Base-by-base conservation (phyloP, 768 basidiomycete species). In the Boletus reticuloceps region DNA sequence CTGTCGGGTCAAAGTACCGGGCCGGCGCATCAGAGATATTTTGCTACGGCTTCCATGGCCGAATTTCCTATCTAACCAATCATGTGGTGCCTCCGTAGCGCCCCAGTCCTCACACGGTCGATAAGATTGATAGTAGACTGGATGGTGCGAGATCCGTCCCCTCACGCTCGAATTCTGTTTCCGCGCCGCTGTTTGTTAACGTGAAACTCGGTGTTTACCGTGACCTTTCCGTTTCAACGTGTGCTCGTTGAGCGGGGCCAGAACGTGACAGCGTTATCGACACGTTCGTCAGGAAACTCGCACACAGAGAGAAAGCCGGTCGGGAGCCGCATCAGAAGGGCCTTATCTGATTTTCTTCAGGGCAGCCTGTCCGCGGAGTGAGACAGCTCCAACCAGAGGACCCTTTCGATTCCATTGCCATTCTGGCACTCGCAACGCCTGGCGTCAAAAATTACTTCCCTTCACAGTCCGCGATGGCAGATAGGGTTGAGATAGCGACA, bases 401-500 rank as follows among this genome's bases (percentile, higher is more conserved):
- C 40, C 14, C 34, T 41, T 45, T 29, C 2, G 29, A 46, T 31
- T n/a, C 29, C 19, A n/a, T n/a, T n/a, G n/a, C n/a, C n/a, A 27
- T 29, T 29, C 27, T 37, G 36, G 36, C 36, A 8, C 14, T 19
- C 38, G 17, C 37, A 11, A 40, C 20, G 39, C 37, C 31, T 25
- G 27, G 5, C 54, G 47, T 34, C 19, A 25, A 8, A 25, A 27
- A 37, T 37, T 22, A 36, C 31, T 22, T 8, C 14, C 8, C 42
- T 60, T 59, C 44, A 20, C 22, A 40, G 45, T 60, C 59, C 54
- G 49, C 53, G 49, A 60, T 36, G 40, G n/a, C 40, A 27, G 16
- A 54, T 47, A 32, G 20, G 31, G 50, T 47, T 47, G 34, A 34
- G 27, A 34, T 22, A 20, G 34, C 9, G 46, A 51, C 13, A n/a